Evolutionary conservation across 768 basidiomycete genomes (phyloP), one percentile per base, ranked within the genome.

Genomic region (Lactarius pseudohatsudake): DNA sequence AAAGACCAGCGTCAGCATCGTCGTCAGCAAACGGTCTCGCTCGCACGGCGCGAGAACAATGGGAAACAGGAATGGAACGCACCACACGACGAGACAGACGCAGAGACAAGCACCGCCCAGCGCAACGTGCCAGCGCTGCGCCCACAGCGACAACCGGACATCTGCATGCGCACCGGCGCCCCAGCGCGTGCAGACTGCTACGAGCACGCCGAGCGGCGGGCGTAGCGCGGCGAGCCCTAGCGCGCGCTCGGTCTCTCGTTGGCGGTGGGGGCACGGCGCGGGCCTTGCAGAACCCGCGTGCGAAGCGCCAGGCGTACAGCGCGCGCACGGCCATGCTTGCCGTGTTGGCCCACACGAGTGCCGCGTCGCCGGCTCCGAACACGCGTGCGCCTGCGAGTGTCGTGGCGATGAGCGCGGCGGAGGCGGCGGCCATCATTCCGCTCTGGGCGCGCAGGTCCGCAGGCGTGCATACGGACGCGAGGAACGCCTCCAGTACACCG

Each of bases 401-500:
- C 45, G 84, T 79, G 28, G 75, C 71, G 50, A 91, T 84, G 74
- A 95, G 96, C 1, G 84, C 76, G 1, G 79, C 74, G 0, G 93
- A 93, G 74, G 91, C 94, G 0, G 74, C 78, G n/a, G 88, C 80
- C 88, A 98, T 91, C 86, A 88, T 92, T 82, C 85, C 80, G 71
- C 87, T 90, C 75, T 96, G 94, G 8, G 73, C 75, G 56, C 79
- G 84, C 11, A 5, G 30, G 30, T 5, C 30, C 30, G 30, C 30
- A 0, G 89, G 81, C 1, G 81, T 80, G 1, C 94, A 91, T 2
- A 88, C 87, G 62, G 92, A 89, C 3, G 91, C 86, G 70, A 96
- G 81, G 76, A 97, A 96, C 0, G 96, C 93, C 74, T 99, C 97
- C 20, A 96, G 78, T 0, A 92, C 85, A 2, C 97, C 97, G 73